Percentiles rank a stretch among this genome's conserved stretches.
Evolutionary conservation across 805 yeast species (phyloP).

Genomic region (Kazachstania kunashirensis): DNA sequence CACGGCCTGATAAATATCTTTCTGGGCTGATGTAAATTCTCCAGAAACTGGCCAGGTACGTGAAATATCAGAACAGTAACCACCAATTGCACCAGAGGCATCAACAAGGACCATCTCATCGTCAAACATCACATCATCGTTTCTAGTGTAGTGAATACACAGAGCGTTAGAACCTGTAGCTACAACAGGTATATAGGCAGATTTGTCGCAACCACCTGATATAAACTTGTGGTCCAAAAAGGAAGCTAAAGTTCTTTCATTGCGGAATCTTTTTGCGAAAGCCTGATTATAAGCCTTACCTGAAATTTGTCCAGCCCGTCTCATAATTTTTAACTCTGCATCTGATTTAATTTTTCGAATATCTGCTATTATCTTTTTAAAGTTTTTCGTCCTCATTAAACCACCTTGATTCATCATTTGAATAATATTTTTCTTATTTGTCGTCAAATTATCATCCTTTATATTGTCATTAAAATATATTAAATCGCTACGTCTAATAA

Average conservation of each 20-base stretch:
- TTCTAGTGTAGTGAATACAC: constrained; percentile 87
- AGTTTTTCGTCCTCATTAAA: constrained; percentile 5
- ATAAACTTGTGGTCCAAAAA: constrained; percentile 75
- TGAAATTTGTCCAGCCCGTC: constrained; percentile 73
- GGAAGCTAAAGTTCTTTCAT: constrained; percentile 73
- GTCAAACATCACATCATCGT: constrained; percentile 67
- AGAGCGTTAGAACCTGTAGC: constrained; percentile 89
- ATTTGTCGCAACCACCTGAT: constrained; percentile 78
- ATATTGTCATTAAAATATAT: constrained; percentile 43
- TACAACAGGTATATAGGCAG: constrained; percentile 92
- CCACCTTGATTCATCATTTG: constrained; percentile 7
- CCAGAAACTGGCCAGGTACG: constrained; percentile 92
- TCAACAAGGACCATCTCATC: constrained; percentile 87
- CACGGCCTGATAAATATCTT: constrained; percentile 82
- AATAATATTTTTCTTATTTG: constrained; percentile 4
- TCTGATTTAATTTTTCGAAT: constrained; percentile 62
- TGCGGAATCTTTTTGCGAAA: constrained; percentile 50
- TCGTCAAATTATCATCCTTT: not conserved
- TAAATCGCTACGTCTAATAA: constrained; percentile 38
- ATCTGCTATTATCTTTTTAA: constrained; percentile 18
- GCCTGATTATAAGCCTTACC: constrained; percentile 80
- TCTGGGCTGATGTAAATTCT: constrained; percentile 64
- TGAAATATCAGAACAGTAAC: constrained; percentile 92
- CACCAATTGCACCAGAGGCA: constrained; percentile 90
- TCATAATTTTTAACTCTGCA: constrained; percentile 69